Percentiles rank a stretch among this genome's conserved stretches.
Conservation (phyloP, 805 yeast species). For the Starmera amethionina region DNA sequence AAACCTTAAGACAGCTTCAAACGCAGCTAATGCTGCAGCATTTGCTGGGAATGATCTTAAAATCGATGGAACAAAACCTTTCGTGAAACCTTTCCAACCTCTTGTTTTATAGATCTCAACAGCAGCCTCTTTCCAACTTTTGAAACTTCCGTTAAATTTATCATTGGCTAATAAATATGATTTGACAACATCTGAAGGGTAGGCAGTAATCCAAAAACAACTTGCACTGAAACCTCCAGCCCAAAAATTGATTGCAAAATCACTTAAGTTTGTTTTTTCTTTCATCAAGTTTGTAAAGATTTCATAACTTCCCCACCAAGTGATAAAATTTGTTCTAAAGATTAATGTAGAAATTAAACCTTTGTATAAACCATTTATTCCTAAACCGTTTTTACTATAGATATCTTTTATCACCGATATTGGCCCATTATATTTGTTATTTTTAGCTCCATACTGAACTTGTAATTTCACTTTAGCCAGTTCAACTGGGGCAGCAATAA, state of each 20-base stretch:
- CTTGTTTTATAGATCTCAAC: constrained; percentile 49
- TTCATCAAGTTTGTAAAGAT: constrained; percentile 61
- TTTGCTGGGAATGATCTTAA: constrained; percentile 86
- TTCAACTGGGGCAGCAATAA: constrained; percentile 95
- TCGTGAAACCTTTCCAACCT: constrained; percentile 65
- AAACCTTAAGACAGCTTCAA: constrained; percentile 70
- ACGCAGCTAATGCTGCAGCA: constrained; percentile 87
- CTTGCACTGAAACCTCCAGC: constrained; percentile 84
- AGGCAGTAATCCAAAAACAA: constrained; percentile 83
- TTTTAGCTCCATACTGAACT: constrained; percentile 75
- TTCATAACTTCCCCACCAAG: constrained; percentile 95
- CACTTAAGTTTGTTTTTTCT: constrained; percentile 52
- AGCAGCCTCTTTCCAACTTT: constrained; percentile 64
- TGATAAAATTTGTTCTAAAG: constrained; percentile 76
- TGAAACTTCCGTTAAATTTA: constrained; percentile 61
- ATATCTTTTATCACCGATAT: constrained; percentile 58
- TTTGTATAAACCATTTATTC: constrained; percentile 65
- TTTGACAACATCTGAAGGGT: constrained; percentile 83
- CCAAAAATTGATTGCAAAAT: constrained; percentile 78
- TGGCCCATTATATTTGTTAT: constrained; percentile 67
- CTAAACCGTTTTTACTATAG: constrained; percentile 39
- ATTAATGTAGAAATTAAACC: constrained; percentile 82
- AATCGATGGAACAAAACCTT: constrained; percentile 75
- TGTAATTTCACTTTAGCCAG: constrained; percentile 82
- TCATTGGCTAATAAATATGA: constrained; percentile 78